These are phyloP conservation scores for Gelatoporia subvermispora DNA, from an alignment of 768 basidiomycete species.

Conservation along the genomic window DNA sequence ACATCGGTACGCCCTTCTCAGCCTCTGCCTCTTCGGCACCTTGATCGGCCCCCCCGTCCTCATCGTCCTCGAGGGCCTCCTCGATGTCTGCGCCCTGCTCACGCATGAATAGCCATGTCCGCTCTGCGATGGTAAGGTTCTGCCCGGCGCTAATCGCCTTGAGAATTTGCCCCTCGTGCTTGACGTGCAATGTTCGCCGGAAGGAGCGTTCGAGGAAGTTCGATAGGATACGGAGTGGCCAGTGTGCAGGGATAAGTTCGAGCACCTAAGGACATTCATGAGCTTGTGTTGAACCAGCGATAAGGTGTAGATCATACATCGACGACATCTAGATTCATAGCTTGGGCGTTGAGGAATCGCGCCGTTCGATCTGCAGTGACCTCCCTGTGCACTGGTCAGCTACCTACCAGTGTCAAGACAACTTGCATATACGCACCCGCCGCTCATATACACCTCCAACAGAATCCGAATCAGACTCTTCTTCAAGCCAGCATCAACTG, in stretches of 20 bases:
- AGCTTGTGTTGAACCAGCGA: no score
- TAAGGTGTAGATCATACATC: no score
- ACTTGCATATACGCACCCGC: slow-evolving; percentile 46
- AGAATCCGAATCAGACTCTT: slow-evolving; percentile 62
- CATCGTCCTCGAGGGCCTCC: slow-evolving; percentile 45
- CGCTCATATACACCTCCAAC: slow-evolving; percentile 78
- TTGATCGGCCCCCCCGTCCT: slow-evolving; percentile 26
- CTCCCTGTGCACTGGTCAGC: slow-evolving; percentile 34
- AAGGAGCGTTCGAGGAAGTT: slow-evolving; percentile 79
- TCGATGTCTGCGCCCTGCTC: slow-evolving; percentile 68
- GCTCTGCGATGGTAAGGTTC: slow-evolving; percentile 67
- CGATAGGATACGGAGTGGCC: slow-evolving; percentile 70
- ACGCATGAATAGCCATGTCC: slow-evolving; percentile 49
- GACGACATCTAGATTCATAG: slow-evolving; percentile 66
- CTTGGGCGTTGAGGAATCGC: slow-evolving; percentile 73
- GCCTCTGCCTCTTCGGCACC: slow-evolving; percentile 12
- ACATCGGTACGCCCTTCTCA: slow-evolving; percentile 14
- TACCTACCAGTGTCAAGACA: no score
- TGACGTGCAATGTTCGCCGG: slow-evolving; percentile 64
- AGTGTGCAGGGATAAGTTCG: slow-evolving; percentile 61
- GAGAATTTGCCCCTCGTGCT: slow-evolving; percentile 68
- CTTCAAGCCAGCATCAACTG: slow-evolving; percentile 45
- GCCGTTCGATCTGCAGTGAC: slow-evolving; percentile 54
- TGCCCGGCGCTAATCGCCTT: slow-evolving; percentile 76
- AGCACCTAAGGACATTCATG: no score